Evolutionary conservation across 2,329 filamentous ascomycete species (phyloP), one percentile per base, ranked within the genome.

Genomic region (Xylaria arbuscula): DNA sequence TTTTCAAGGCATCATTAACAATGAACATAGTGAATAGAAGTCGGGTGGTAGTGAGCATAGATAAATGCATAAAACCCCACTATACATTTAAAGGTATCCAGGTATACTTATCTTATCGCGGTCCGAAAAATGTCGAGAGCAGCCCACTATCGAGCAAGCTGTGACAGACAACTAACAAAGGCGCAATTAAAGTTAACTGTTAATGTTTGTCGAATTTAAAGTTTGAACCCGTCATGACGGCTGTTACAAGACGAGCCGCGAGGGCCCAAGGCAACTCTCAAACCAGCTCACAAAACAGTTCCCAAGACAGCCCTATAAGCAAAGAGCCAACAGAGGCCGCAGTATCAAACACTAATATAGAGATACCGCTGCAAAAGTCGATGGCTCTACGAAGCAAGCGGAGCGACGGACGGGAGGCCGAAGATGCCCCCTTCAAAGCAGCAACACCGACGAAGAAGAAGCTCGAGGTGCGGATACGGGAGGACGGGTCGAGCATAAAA

Each of bases 171-270:
- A 56, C 19, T 19, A 9, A 45, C 36, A 22, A 60, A 40, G 28
- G 28, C 28, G 28, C 28, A 28, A 28, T 28, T 15, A 4, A 48
- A 42, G 36, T 19, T 47, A 8, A 5, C 40, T 42, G 32, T 8
- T 59, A 50, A 9, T 15, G 9, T 57, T 45, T 54, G 11, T 68
- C 9, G 22, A 48, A 15, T 42, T 17, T 40, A 53, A 38, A 19
- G 17, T 4, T 32, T 47, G 38, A 68, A 9, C 42, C 10, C 48
- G 55, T 15, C 3, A 72, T 78, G 77, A 71, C 74, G 13, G 73
- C 76, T 9, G 32, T 74, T 10, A 78, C 76, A 22, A 75, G 75
- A 67, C 71, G 73, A 63, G 70, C 69, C 9, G 71, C 73, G 36
- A 74, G 68, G 34, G 62, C 57, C 3, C 70, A 59, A 50, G 65